These are phyloP conservation scores for Sclerospora graminicola DNA, from an alignment of 352 stramenopile species.

Conservation along the genomic window DNA sequence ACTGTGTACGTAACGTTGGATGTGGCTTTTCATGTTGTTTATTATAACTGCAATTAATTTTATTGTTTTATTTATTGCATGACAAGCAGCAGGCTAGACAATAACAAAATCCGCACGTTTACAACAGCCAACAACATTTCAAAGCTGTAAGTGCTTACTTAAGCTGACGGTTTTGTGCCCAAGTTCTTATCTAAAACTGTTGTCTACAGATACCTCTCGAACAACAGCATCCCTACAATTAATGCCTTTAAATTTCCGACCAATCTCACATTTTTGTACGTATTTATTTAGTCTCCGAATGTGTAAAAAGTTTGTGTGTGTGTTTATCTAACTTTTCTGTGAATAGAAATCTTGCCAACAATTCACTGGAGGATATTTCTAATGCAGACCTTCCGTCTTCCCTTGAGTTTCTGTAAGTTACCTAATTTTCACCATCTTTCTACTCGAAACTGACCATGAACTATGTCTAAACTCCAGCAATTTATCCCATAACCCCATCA, in stretches of 20 bases:
- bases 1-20: slow-evolving; percentile 12
- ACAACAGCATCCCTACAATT: slow-evolving; percentile 24
- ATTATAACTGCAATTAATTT: not conserved
- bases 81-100: slow-evolving; percentile 16
- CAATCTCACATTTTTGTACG: slow-evolving; percentile 19
- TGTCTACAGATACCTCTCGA: slow-evolving; percentile 14
- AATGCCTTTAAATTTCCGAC: slow-evolving; percentile 14
- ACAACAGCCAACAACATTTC: slow-evolving; percentile 10
- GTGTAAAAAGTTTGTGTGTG: no score
- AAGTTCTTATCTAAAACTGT: not conserved
- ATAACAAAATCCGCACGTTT: slow-evolving; percentile 19
- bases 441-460: no score
- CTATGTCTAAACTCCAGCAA: no score
- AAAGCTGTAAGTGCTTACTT: slow-evolving; percentile 8
- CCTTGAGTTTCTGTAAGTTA: slow-evolving; percentile 20
- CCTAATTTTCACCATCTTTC: no score
- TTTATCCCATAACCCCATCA: slow-evolving; percentile 28
- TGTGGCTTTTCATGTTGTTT: no score
- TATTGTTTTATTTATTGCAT: not conserved
- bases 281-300: no score
- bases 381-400: slow-evolving; percentile 6
- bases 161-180: not conserved
- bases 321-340: not conserved
- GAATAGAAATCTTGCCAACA: slow-evolving; percentile 16
- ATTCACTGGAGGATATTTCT: slow-evolving; percentile 10